These are phyloP conservation scores for Plectosphaerella cucumerina DNA, from an alignment of 2,329 filamentous ascomycete species.

Conservation along the genomic window DNA sequence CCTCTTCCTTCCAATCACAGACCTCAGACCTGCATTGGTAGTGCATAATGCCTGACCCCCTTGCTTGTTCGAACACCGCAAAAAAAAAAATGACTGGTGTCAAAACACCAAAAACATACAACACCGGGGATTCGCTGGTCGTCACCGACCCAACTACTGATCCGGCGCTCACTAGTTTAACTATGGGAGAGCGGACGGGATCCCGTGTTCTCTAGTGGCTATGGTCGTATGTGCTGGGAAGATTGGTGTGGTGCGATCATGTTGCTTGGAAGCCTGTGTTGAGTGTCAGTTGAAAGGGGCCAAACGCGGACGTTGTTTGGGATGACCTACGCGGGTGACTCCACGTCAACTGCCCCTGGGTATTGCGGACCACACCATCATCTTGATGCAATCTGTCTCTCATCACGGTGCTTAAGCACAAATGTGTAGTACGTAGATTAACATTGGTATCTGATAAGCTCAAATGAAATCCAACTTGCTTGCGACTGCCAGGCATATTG, in stretches of 20 bases:
- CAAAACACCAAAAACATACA: conserved; percentile 1
- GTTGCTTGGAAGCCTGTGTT: neutral
- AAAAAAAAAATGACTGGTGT: too few relatives aligned
- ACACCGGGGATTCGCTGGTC: conserved; percentile 6
- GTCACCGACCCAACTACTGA: neutral
- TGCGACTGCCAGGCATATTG: neutral
- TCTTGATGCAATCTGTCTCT: too few relatives aligned
- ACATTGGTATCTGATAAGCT: neutral
- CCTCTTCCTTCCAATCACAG: too few relatives aligned
- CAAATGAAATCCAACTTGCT: neutral
- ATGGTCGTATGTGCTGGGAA: neutral
- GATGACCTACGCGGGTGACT: too few relatives aligned
- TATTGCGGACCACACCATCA: too few relatives aligned
- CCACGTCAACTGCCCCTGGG: too few relatives aligned
- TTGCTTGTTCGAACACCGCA: too few relatives aligned
- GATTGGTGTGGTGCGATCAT: neutral
- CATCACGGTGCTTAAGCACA: too few relatives aligned
- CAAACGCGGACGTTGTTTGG: too few relatives aligned
- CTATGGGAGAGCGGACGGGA: neutral
- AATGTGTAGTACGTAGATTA: neutral
- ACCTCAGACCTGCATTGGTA: too few relatives aligned
- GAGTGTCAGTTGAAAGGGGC: too few relatives aligned
- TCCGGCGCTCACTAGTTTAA: neutral
- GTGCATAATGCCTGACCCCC: too few relatives aligned
- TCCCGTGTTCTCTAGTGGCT: neutral